Conservation (phyloP, 345 rosid genomes). For the Brassica cretica region DNA sequence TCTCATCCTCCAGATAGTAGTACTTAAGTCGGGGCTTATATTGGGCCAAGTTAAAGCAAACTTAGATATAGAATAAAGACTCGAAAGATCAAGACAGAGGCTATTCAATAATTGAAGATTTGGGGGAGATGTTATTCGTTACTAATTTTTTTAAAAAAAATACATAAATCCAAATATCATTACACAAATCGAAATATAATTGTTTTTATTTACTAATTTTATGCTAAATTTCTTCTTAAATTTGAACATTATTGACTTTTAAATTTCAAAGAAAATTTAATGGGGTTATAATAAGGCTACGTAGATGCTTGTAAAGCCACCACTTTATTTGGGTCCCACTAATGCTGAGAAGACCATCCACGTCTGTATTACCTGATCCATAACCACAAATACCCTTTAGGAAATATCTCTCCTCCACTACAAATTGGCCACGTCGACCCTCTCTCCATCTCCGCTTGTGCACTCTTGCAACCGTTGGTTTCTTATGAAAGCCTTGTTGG, state of each 20-base stretch:
- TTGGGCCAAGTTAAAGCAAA: constrained; percentile 15
- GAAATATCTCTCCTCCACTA: constrained; percentile 52
- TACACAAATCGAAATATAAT: neutral
- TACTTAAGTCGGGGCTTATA: neutral
- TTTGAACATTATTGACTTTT: neutral
- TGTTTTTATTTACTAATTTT: neutral
- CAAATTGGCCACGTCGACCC: constrained; percentile 47
- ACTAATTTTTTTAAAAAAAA: neutral
- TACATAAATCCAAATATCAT: neutral
- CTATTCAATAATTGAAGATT: neutral
- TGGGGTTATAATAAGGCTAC: constrained; percentile 33
- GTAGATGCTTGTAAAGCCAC: constrained; percentile 35
- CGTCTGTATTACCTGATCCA: constrained; percentile 55
- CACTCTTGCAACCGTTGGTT: constrained; percentile 39
- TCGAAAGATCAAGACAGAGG: neutral
- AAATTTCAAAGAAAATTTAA: neutral
- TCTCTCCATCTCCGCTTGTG: constrained; percentile 53
- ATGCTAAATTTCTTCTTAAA: neutral
- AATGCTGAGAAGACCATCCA: constrained; percentile 40
- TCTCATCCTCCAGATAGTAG: neutral
- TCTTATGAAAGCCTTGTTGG: neutral
- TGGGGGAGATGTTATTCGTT: neutral
- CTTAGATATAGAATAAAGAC: neutral
- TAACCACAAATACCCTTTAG: constrained; percentile 10
- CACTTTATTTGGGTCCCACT: constrained; percentile 21